Evolutionary conservation across 257 asterid genomes (phyloP).

Genomic region (Nicotiana otophora): DNA sequence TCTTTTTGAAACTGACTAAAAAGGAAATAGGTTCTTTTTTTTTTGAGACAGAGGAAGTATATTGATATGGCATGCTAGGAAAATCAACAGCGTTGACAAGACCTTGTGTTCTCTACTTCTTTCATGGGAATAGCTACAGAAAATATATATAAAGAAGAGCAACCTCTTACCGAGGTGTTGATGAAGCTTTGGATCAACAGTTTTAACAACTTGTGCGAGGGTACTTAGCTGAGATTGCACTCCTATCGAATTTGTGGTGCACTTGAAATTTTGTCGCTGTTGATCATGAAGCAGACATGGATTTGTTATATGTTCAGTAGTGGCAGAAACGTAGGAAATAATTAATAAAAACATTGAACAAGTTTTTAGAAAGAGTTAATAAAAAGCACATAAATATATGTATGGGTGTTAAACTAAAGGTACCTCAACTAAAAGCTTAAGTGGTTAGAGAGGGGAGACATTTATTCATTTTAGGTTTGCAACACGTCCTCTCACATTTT

Average conservation of each 20-base stretch:
- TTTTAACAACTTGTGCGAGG: constrained; percentile 72
- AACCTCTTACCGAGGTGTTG: constrained; percentile 71
- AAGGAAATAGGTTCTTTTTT: no score
- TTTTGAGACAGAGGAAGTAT: no score
- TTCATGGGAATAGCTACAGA: neutral
- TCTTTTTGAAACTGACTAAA: no score
- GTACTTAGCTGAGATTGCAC: constrained; percentile 85
- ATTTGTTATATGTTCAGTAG: neutral
- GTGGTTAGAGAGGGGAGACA: neutral
- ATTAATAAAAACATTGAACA: neutral
- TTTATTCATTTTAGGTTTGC: neutral
- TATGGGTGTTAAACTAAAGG: neutral
- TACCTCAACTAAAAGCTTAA: neutral
- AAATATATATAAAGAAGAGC: constrained; percentile 9
- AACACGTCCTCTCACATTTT: neutral
- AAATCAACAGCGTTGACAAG: constrained; percentile 1
- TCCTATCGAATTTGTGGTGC: constrained; percentile 71
- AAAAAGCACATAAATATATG: neutral
- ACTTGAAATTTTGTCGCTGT: constrained; percentile 83
- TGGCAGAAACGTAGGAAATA: neutral
- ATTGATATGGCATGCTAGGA: neutral
- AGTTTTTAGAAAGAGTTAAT: neutral
- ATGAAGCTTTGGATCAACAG: constrained; percentile 89
- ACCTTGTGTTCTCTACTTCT: neutral
- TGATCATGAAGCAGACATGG: constrained; percentile 17